A percentile compares a stretch with the other conserved stretches of the same genome.
Conservation (phyloP, 1,139 yeast species). For the Taphrina wiesneri region DNA sequence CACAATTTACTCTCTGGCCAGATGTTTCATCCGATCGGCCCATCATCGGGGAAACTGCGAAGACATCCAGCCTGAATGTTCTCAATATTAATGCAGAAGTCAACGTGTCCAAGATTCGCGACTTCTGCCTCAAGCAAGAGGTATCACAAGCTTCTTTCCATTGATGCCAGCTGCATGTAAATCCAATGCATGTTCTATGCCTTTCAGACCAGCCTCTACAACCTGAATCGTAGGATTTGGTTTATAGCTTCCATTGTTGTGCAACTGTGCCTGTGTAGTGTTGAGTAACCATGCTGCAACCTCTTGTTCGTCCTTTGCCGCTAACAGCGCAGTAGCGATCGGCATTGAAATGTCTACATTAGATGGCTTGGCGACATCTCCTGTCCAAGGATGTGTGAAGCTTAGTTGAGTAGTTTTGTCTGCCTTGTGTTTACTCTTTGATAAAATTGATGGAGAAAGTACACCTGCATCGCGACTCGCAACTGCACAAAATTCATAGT, state of each 20-base stretch:
- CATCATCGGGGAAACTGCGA: too few relatives aligned
- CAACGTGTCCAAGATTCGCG: background rate
- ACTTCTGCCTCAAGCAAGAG: background rate
- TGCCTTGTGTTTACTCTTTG: background rate
- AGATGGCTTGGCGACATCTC: background rate
- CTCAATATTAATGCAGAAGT: too few relatives aligned
- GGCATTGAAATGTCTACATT: background rate
- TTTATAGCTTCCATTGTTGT: background rate
- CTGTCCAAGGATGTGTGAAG: background rate
- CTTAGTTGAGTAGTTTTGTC: background rate
- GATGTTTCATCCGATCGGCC: too few relatives aligned
- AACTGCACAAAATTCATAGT: background rate
- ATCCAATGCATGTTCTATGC: background rate
- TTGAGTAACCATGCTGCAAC: constrained; percentile 1
- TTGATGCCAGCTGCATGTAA: background rate
- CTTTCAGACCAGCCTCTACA: constrained; percentile 10
- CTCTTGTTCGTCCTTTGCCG: background rate
- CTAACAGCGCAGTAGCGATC: background rate
- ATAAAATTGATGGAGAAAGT: constrained; percentile 37
- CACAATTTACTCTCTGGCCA: too few relatives aligned
- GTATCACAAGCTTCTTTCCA: constrained; percentile 15
- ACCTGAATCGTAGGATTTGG: constrained; percentile 1
- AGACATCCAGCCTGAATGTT: background rate
- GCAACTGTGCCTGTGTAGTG: background rate
- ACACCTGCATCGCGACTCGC: constrained; percentile 39